Conservation (phyloP, 2,329 filamentous ascomycete genomes). For the Apiospora phragmitis region DNA sequence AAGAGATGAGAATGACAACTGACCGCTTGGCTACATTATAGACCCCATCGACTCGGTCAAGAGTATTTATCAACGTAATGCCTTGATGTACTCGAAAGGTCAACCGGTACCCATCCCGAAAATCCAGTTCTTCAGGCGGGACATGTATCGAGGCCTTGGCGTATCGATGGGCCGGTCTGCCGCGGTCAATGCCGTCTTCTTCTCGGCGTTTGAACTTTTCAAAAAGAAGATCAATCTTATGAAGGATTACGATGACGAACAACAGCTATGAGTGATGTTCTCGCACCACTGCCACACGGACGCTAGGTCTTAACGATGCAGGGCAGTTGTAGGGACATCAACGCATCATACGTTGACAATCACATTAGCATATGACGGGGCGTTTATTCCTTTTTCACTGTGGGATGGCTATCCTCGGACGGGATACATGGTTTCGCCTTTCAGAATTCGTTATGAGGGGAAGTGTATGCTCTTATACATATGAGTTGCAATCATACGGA, state of each 20-base stretch:
- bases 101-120: slow-evolving; percentile 66
- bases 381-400: slow-evolving; percentile 17
- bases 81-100: slow-evolving; percentile 68
- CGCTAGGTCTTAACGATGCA: not conserved
- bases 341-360: slow-evolving; percentile 18
- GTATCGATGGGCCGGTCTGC: slow-evolving; percentile 83
- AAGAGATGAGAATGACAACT: not conserved
- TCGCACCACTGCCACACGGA: not conserved
- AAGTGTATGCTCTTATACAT: slow-evolving; percentile 13
- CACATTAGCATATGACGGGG: slow-evolving; percentile 23
- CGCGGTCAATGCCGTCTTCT: slow-evolving; percentile 85
- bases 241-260: slow-evolving; percentile 40
- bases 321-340: slow-evolving; percentile 14
- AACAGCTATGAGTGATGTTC: not conserved
- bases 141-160: slow-evolving; percentile 81
- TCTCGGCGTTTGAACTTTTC: slow-evolving; percentile 82
- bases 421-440: slow-evolving; percentile 9
- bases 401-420: slow-evolving; percentile 16
- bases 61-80: slow-evolving; percentile 82
- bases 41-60: slow-evolving; percentile 80
- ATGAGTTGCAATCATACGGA: not conserved
- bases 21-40: slow-evolving; percentile 26
- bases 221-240: slow-evolving; percentile 66
- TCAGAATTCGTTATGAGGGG: slow-evolving; percentile 8
- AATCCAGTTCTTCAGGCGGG: slow-evolving; percentile 74